phyloP scores from a whole-genome alignment of 306 rosid genomes.

The Aeschynomene evenia region DNA sequence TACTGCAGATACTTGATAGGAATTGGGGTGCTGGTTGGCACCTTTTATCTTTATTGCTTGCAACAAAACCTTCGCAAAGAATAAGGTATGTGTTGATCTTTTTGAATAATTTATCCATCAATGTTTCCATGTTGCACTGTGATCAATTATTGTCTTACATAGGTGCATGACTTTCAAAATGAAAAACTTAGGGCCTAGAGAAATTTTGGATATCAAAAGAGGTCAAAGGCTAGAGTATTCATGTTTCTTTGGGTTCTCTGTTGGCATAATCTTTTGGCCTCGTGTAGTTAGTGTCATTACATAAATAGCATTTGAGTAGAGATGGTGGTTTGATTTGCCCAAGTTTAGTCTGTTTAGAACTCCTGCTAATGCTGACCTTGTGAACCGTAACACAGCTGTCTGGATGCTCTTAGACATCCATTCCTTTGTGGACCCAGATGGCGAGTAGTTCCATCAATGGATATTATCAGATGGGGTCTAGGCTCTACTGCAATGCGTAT shows the following conservation, averaged over 20 bases:
- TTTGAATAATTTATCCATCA: constrained; percentile 25
- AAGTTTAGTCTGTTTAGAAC: neutral
- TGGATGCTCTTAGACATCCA: constrained; percentile 97
- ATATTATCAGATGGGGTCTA: constrained; percentile 92
- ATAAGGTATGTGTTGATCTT: constrained; percentile 53
- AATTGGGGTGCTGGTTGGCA: constrained; percentile 99
- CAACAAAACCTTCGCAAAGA: constrained; percentile 75
- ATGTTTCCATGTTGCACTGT: constrained; percentile 11
- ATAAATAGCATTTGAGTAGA: constrained; percentile 3
- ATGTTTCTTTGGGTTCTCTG: constrained; percentile 21
- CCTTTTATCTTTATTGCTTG: constrained; percentile 84
- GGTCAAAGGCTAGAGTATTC: neutral
- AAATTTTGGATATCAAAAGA: neutral
- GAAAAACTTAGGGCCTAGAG: constrained; percentile 19
- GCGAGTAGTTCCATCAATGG: constrained; percentile 90
- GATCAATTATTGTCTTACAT: constrained; percentile 10
- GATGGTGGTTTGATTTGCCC: constrained; percentile 14
- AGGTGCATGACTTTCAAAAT: constrained; percentile 9
- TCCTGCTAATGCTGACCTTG: neutral
- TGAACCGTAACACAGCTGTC: constrained; percentile 63
- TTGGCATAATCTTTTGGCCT: constrained; percentile 24
- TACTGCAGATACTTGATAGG: constrained; percentile 89
- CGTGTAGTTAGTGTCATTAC: constrained; percentile 1
- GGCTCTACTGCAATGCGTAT: constrained; percentile 90
- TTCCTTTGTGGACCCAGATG: constrained; percentile 98